Evolutionary conservation across 169 alveolate genomes (phyloP).

Genomic region (Cryptosporidium tyzzeri): DNA sequence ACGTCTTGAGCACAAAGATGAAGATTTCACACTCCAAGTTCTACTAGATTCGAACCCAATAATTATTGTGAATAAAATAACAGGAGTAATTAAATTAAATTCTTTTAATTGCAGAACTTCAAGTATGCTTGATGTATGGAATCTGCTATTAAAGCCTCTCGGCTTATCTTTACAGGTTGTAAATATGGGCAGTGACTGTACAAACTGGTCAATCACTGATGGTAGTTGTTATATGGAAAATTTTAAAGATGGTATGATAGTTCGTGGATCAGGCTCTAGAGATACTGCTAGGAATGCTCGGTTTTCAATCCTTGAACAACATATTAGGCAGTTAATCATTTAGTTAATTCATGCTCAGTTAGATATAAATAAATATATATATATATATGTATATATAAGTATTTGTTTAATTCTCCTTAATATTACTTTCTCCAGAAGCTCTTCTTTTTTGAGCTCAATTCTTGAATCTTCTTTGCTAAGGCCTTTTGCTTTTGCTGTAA

Average conservation of each 20-base stretch:
- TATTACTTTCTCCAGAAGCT: conserved; percentile 35
- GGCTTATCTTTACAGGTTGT: conserved; percentile 33
- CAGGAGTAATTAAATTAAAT: conserved; percentile 64
- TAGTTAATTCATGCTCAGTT: conserved; percentile 7
- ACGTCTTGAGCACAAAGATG: conserved; percentile 49
- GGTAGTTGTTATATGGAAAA: conserved; percentile 72
- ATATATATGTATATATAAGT: not conserved
- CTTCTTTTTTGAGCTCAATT: conserved; percentile 14
- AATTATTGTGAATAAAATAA: conserved; percentile 51
- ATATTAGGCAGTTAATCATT: conserved; percentile 59
- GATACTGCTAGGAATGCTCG: conserved; percentile 73
- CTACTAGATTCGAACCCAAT: conserved; percentile 32
- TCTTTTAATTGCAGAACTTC: conserved; percentile 43
- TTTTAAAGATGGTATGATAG: conserved; percentile 74
- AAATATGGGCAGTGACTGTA: conserved; percentile 4
- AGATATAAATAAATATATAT: not conserved
- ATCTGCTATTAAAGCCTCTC: conserved; percentile 66
- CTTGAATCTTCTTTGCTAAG: conserved; percentile 7
- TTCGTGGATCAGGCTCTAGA: conserved; percentile 76
- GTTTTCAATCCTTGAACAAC: conserved; percentile 71
- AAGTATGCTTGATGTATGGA: conserved; percentile 62
- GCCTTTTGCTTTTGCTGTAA: conserved; percentile 20
- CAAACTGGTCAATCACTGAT: conserved; percentile 71
- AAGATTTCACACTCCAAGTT: conserved; percentile 57
- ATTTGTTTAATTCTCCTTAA: not conserved